Evolutionary conservation across 768 basidiomycete genomes (phyloP), one percentile per base, ranked within the genome.

Genomic region (Mycena kentingensis): DNA sequence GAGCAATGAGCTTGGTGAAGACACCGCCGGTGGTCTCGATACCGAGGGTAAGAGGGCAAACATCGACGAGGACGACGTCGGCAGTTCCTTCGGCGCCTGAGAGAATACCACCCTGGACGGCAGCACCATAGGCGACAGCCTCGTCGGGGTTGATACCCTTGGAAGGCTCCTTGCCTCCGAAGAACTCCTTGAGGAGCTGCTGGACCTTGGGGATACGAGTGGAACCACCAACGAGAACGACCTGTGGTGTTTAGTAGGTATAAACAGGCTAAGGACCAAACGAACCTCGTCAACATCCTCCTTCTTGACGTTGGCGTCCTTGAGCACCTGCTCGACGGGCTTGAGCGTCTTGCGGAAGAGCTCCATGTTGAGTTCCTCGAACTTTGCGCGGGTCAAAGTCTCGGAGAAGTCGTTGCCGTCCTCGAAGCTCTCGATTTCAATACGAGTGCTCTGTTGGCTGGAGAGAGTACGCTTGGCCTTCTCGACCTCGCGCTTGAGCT

Each of bases 151-250:
- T 98, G 78, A 98, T 99, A 60, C 91, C 90, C 81, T 93, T 95
- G 57, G 95, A 95, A 47, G 94, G 94, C 70, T 98, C 96, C 78
- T 91, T 97, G 69, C 93, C 89, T 61, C 83, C 87, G 73, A 98
- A 99, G 81, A 84, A 98, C 70, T 98, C 95, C 74, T 93, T 94
- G 68, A 99, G 85, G 70, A 98, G 91, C 65, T 97, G 92, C 67
- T 98, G 95, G 60, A 99, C 93, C 79, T 97, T 97, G 73, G 96
- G 96, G 65, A 99, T 99, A 86, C 96, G 95, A 62, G 96, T 99
- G 25, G 96, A 98, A 73, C 93, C 93, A 72, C 93, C 93, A 55
- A 96, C 93, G 47, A 96, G 91, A 44, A 93, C 90, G 58, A 92
- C 78, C 88, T n/a, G n/a, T n/a, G n/a, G n/a, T n/a, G n/a, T n/a